Percentiles rank a stretch among this genome's conserved stretches.
These are phyloP conservation scores for Populus hybrid DNA, from an alignment of 441 rosid species.

Conservation along the genomic window DNA sequence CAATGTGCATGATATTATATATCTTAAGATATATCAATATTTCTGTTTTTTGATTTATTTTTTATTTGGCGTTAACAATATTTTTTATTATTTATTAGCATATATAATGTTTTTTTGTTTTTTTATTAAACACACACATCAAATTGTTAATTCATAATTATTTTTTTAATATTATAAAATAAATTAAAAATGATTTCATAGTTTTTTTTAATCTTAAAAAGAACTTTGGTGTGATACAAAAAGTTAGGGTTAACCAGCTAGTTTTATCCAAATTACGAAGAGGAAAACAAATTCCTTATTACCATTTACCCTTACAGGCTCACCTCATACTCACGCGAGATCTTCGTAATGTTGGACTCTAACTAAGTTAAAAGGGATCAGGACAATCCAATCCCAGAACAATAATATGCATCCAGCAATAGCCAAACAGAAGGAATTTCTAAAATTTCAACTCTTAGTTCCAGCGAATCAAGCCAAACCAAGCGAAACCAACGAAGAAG, in stretches of 20 bases:
- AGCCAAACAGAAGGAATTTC: background rate
- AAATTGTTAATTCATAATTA: too few relatives aligned
- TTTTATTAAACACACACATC: too few relatives aligned
- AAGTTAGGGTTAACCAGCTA: background rate
- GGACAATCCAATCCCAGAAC: background rate
- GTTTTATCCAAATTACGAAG: background rate
- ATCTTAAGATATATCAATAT: too few relatives aligned
- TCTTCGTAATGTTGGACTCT: background rate
- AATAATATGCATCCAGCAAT: background rate
- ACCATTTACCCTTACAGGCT: background rate
- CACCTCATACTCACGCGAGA: background rate
- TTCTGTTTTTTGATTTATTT: too few relatives aligned
- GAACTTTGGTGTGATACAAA: background rate
- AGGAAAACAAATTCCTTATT: background rate
- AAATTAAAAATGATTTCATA: background rate
- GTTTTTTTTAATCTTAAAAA: background rate
- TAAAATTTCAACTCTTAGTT: background rate
- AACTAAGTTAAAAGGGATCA: background rate
- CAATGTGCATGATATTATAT: too few relatives aligned
- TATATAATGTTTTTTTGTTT: too few relatives aligned
- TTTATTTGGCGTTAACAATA: too few relatives aligned
- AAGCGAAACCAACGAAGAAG: background rate
- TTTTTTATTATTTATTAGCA: too few relatives aligned
- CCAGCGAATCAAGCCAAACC: background rate
- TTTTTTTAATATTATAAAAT: too few relatives aligned